Conservation (phyloP, 306 rosid genomes). For the Sechiopsis laciniata region DNA sequence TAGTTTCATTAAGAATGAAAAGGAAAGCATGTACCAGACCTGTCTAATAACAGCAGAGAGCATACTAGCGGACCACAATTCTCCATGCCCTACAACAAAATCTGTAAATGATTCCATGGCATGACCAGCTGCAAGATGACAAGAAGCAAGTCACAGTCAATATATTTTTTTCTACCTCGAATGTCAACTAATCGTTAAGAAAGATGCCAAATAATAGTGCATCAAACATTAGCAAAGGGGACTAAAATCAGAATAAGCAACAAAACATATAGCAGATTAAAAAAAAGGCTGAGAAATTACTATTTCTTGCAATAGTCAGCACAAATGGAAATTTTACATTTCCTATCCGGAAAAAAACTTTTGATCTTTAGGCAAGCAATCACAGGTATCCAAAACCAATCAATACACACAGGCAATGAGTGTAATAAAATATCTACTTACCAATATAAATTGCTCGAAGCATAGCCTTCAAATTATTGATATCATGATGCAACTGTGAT, state of each 20-base stretch:
- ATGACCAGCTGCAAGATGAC: constrained; percentile 80
- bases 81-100: constrained; percentile 99
- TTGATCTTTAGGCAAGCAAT: constrained; percentile 4
- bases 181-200: constrained; percentile 2
- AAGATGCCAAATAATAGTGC: neutral
- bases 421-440: constrained; percentile 12
- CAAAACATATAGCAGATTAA: neutral
- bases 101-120: constrained; percentile 92
- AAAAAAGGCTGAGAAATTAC: neutral
- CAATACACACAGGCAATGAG: neutral
- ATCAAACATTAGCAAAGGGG: neutral
- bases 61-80: constrained; percentile 94
- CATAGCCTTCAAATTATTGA: constrained; percentile 82
- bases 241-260: neutral
- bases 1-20: constrained; percentile 19
- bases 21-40: constrained; percentile 39
- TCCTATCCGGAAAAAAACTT: too few species aligned
- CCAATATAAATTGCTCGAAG: constrained; percentile 98
- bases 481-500: constrained; percentile 59
- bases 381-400: neutral
- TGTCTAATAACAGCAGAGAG: constrained; percentile 63
- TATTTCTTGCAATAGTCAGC: neutral
- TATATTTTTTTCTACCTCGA: constrained; percentile 20
- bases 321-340: too few species aligned
- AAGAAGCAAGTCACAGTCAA: constrained; percentile 29